Conservation (phyloP, 352 stramenopile species). For the Phytophthora podocarpi region DNA sequence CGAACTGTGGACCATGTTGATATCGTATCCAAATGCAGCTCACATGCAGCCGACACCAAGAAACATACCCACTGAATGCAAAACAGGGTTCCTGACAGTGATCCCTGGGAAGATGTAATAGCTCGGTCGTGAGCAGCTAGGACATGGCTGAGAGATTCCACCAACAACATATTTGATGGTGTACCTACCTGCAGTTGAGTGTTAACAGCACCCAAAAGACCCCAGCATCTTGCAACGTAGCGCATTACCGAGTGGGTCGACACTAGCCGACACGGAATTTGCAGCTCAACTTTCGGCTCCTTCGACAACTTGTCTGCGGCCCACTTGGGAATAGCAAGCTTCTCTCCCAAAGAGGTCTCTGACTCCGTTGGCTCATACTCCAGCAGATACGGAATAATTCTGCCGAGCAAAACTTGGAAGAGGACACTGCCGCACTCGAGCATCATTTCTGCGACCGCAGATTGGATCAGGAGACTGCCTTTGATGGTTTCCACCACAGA, state of each 20-base stretch:
- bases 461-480: slow-evolving; percentile 32
- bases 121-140: slow-evolving; percentile 30
- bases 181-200: not conserved
- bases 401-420: slow-evolving; percentile 16
- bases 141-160: slow-evolving; percentile 34
- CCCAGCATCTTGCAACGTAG: slow-evolving; percentile 46
- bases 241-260: slow-evolving; percentile 28
- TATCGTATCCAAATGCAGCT: slow-evolving; percentile 16
- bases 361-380: slow-evolving; percentile 19
- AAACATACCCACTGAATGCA: slow-evolving; percentile 50
- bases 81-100: slow-evolving; percentile 24
- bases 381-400: slow-evolving; percentile 32
- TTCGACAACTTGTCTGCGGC: not conserved
- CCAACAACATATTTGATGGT: slow-evolving; percentile 5
- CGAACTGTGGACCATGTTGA: slow-evolving; percentile 5
- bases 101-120: slow-evolving; percentile 26
- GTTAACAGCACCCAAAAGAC: slow-evolving; percentile 8
- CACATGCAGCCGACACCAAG: slow-evolving; percentile 12
- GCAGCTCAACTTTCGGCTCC: not conserved
- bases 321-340: slow-evolving; percentile 23
- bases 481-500: slow-evolving; percentile 1
- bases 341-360: not conserved
- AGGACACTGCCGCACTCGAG: slow-evolving; percentile 29
- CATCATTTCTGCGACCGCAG: slow-evolving; percentile 35
- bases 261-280: slow-evolving; percentile 13